These are phyloP conservation scores for Ochetophila trinervis DNA, from an alignment of 306 rosid genomes.

Conservation along the genomic window DNA sequence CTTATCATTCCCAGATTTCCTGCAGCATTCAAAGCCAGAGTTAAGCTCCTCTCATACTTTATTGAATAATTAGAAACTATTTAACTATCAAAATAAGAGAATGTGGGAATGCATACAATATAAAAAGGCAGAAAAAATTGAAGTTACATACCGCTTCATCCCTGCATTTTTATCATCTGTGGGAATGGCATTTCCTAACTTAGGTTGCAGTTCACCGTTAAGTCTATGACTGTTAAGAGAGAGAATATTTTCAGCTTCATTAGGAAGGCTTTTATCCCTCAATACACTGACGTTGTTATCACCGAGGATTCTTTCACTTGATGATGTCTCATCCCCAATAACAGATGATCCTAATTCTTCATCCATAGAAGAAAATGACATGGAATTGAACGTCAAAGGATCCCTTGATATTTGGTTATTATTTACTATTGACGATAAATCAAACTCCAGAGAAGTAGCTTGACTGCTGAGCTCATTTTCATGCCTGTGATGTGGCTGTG, in stretches of 20 bases:
- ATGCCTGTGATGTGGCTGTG: conserved; percentile 6
- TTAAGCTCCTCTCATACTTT: conserved; percentile 12
- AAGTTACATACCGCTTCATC: background rate
- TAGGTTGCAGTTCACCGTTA: conserved; percentile 24
- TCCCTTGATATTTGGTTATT: conserved; percentile 20
- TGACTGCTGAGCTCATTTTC: conserved; percentile 11
- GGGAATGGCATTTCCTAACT: conserved; percentile 6
- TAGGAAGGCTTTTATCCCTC: conserved; percentile 20
- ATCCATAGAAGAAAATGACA: conserved; percentile 17
- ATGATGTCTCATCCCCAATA: conserved; percentile 23
- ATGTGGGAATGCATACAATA: conserved; percentile 6
- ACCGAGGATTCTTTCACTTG: conserved; percentile 18
- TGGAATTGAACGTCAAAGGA: conserved; percentile 21
- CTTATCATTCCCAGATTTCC: conserved; percentile 29
- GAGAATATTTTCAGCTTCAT: conserved; percentile 33
- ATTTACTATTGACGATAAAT: conserved; percentile 27
- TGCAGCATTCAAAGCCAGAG: conserved; percentile 36
- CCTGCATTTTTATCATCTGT: background rate
- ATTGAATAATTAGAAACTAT: background rate
- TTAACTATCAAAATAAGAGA: conserved; percentile 2
- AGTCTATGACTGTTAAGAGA: conserved; percentile 22
- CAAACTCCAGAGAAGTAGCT: conserved; percentile 22
- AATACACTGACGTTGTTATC: conserved; percentile 24
- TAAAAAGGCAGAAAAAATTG: conserved; percentile 16
- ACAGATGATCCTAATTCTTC: conserved; percentile 27